Conservation (phyloP, 129 eudicot species). For the Artemisia tridentata region DNA sequence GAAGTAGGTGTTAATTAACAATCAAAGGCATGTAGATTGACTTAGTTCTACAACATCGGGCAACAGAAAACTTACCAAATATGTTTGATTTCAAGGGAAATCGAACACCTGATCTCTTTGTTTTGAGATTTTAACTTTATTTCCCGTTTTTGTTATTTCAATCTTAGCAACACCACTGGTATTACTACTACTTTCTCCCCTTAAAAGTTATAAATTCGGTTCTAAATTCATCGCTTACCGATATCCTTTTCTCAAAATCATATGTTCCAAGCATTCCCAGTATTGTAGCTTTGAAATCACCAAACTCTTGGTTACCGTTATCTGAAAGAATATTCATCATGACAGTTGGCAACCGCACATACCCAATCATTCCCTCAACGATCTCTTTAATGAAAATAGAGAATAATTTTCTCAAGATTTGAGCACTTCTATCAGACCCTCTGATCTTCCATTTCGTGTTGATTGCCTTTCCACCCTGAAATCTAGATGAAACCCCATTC, state of each 20-base stretch:
- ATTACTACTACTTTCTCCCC: slow-evolving; percentile 48
- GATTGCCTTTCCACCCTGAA: slow-evolving; percentile 25
- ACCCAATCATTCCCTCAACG: slow-evolving; percentile 96
- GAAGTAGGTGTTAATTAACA: neutral
- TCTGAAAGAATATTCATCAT: slow-evolving; percentile 91
- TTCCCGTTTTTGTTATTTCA: slow-evolving; percentile 40
- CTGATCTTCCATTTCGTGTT: slow-evolving; percentile 59
- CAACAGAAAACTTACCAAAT: slow-evolving; percentile 53
- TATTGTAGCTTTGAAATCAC: slow-evolving; percentile 88
- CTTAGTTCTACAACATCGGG: neutral
- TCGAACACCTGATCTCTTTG: slow-evolving; percentile 61
- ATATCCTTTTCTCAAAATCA: slow-evolving; percentile 81
- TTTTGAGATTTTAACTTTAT: slow-evolving; percentile 52
- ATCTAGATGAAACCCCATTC: slow-evolving; percentile 11
- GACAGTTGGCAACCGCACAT: slow-evolving; percentile 73
- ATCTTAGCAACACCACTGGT: slow-evolving; percentile 32
- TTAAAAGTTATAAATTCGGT: neutral
- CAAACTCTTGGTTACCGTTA: slow-evolving; percentile 87
- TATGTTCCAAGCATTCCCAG: slow-evolving; percentile 97
- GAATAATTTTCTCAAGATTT: slow-evolving; percentile 56
- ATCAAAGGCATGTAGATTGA: neutral
- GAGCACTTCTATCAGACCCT: slow-evolving; percentile 52
- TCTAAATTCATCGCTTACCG: slow-evolving; percentile 43
- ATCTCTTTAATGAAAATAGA: slow-evolving; percentile 82
- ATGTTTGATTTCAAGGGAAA: slow-evolving; percentile 80